Evolutionary conservation across 352 stramenopile genomes (phyloP).

Genomic region (Bremia lactucae): DNA sequence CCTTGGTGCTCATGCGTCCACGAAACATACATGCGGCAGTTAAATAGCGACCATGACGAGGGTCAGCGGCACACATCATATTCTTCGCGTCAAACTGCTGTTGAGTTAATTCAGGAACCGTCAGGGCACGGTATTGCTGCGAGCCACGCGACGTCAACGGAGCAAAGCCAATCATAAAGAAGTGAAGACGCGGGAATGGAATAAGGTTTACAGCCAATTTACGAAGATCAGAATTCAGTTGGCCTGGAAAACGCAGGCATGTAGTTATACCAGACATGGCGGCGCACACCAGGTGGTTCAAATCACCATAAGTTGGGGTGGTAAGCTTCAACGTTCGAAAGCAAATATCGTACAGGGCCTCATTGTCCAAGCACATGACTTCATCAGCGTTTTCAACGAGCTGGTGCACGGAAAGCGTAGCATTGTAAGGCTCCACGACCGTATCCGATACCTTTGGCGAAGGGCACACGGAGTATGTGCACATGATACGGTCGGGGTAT

Average conservation of each 20-base stretch:
- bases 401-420: constrained; percentile 98
- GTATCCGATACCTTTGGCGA: constrained; percentile 98
- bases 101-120: constrained; percentile 96
- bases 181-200: constrained; percentile 98
- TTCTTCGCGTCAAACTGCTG: constrained; percentile 99
- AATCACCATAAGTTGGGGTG: constrained; percentile 96
- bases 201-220: constrained; percentile 99
- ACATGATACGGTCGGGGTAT: constrained; percentile 98
- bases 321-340: constrained; percentile 99
- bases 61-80: constrained; percentile 99
- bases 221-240: constrained; percentile 98
- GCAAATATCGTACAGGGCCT: constrained; percentile 99
- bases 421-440: constrained; percentile 99
- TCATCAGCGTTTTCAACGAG: constrained; percentile 99
- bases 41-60: constrained; percentile 97
- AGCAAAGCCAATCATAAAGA: constrained; percentile 99
- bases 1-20: constrained; percentile 98
- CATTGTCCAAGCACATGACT: constrained; percentile 99
- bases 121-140: constrained; percentile 96
- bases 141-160: constrained; percentile 92
- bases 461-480: constrained; percentile 98
- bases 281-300: constrained; percentile 98
- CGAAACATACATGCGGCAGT: constrained; percentile 99
- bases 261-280: constrained; percentile 98
- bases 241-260: constrained; percentile 96